Evolutionary conservation across 2,329 filamentous ascomycete genomes (phyloP).

Genomic region (Allantophomopsis lycopodina): DNA sequence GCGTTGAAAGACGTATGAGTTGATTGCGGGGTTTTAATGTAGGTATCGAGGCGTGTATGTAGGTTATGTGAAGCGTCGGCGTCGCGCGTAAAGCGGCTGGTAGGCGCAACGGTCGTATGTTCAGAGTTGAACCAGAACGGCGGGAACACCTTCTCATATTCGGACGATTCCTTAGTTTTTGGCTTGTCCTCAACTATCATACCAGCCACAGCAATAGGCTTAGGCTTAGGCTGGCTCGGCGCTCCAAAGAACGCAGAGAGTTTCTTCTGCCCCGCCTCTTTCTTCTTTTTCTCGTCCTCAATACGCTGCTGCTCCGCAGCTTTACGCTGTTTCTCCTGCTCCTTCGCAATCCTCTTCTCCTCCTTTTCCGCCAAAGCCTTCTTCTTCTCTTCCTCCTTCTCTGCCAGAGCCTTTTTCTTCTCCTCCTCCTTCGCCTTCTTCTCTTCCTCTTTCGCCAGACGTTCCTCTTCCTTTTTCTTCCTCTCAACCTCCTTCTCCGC

Average conservation of each 20-base stretch:
- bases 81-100: slow-evolving; percentile 40
- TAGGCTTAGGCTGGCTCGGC: slow-evolving; percentile 1
- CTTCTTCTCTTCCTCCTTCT: slow-evolving; percentile 17
- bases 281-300: slow-evolving; percentile 12
- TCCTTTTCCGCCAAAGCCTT: slow-evolving; percentile 5
- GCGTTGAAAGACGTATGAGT: not conserved
- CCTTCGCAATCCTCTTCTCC: slow-evolving; percentile 23
- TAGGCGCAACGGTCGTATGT: slow-evolving; percentile 55
- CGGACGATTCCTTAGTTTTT: slow-evolving; percentile 20
- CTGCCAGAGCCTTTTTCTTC: slow-evolving; percentile 20
- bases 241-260: slow-evolving; percentile 14
- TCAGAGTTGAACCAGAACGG: slow-evolving; percentile 63
- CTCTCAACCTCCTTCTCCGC: slow-evolving; percentile 19
- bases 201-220: not conserved
- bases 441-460: slow-evolving; percentile 23
- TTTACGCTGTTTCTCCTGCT: slow-evolving; percentile 25
- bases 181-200: slow-evolving; percentile 8
- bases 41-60: slow-evolving; percentile 36
- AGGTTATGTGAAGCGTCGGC: slow-evolving; percentile 37
- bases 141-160: slow-evolving; percentile 61
- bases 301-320: slow-evolving; percentile 18
- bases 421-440: too few relatives aligned
- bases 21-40: slow-evolving; percentile 17
- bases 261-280: slow-evolving; percentile 29
- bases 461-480: slow-evolving; percentile 19